Conservation (phyloP, 352 stramenopile genomes). For the Pythium aristosporum region DNA sequence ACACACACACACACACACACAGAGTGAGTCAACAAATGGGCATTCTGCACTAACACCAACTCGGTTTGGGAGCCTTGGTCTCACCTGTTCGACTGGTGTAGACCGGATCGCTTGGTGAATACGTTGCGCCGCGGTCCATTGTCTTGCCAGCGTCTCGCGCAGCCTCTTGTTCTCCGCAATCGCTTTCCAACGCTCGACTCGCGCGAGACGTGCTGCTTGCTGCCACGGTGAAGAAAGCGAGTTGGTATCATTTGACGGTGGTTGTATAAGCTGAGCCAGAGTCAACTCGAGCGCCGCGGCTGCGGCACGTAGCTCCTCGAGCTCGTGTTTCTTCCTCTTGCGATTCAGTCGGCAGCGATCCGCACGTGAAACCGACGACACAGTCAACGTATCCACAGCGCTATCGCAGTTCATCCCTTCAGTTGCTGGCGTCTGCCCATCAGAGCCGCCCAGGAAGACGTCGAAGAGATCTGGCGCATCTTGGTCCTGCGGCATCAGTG, state of each 20-base stretch:
- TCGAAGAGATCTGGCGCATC: neutral
- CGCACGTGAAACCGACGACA: neutral
- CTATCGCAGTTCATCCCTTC: neutral
- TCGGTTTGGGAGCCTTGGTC: neutral
- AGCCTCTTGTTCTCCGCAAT: constrained; percentile 16
- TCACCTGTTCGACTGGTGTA: constrained; percentile 1
- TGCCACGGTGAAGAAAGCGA: neutral
- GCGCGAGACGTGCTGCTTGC: neutral
- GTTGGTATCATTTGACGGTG: neutral
- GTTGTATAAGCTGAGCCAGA: constrained; percentile 4
- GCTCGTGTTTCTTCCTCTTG: constrained; percentile 23
- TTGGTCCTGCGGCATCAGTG: too few relatives aligned
- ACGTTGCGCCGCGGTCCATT: neutral
- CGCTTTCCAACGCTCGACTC: neutral
- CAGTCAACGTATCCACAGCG: neutral
- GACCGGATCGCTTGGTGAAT: constrained; percentile 11
- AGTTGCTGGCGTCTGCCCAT: neutral
- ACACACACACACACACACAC: neutral
- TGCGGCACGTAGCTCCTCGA: constrained; percentile 10
- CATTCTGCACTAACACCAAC: neutral
- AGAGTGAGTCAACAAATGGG: neutral
- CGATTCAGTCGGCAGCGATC: constrained; percentile 20
- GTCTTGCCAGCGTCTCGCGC: constrained; percentile 12
- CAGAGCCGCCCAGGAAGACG: neutral
- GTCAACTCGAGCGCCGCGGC: constrained; percentile 3